phyloP scores from a whole-genome alignment of 805 yeast genomes.

The Myxozyma geophila region DNA sequence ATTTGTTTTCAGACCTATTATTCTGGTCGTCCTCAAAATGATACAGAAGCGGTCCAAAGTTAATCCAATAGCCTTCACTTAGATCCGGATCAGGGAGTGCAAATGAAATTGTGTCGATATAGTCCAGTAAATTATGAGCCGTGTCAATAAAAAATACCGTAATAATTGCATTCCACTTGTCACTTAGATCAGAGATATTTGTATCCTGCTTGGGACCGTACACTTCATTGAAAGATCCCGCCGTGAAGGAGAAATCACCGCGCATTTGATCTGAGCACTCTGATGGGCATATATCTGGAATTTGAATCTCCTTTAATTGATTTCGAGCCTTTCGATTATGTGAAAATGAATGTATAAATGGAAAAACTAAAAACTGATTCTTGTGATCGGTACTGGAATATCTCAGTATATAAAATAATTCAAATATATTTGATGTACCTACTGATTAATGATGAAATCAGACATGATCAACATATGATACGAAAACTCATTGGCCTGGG shows the following conservation, averaged over 20 bases:
- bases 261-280: background rate
- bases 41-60: conserved; percentile 89
- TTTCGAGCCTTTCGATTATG: conserved; percentile 56
- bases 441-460: conserved; percentile 40
- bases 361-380: conserved; percentile 38
- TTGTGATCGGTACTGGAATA: conserved; percentile 11
- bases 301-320: conserved; percentile 55
- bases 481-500: conserved; percentile 78
- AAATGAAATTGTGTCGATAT: conserved; percentile 65
- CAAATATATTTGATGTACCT: conserved; percentile 51
- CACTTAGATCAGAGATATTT: conserved; percentile 17
- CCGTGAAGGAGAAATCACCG: conserved; percentile 39
- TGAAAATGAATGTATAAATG: conserved; percentile 65
- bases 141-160: conserved; percentile 85
- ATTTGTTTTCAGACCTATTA: background rate
- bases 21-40: conserved; percentile 55
- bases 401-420: conserved; percentile 54
- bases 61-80: conserved; percentile 71
- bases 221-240: conserved; percentile 69
- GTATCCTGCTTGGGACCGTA: conserved; percentile 36
- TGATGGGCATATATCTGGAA: conserved; percentile 47
- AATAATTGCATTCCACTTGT: conserved; percentile 48
- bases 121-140: conserved; percentile 81
- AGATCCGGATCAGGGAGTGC: conserved; percentile 41
- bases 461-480: conserved; percentile 71